Conservation (phyloP, 1,284 basidiomycete species). For the Cutaneotrichosporon cavernicola region DNA sequence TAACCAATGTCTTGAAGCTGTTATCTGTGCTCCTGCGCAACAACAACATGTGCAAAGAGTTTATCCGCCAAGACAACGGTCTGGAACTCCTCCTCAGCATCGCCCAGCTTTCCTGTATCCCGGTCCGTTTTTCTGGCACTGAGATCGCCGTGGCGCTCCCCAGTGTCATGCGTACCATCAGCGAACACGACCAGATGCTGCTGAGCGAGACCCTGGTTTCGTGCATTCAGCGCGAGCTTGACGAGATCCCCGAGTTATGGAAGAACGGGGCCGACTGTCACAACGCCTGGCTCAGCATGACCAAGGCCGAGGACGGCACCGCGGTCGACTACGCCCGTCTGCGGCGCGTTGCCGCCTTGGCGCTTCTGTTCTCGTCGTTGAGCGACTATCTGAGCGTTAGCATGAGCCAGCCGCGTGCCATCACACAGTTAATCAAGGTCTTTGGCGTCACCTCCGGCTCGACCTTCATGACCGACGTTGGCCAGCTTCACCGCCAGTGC, state of each 20-base stretch:
- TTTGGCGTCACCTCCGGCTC: conserved; percentile 66
- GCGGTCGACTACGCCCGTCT: conserved; percentile 17
- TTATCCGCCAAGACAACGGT: conserved; percentile 66
- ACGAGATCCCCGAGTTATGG: conserved; percentile 73
- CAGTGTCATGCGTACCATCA: conserved; percentile 81
- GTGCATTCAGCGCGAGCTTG: conserved; percentile 69
- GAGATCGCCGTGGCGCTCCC: conserved; percentile 76
- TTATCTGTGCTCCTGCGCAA: conserved; percentile 20
- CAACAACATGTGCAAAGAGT: conserved; percentile 75
- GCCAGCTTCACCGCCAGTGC: conserved; percentile 77
- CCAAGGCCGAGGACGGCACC: conserved; percentile 20
- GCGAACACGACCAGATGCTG: conserved; percentile 76
- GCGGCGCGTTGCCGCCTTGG: conserved; percentile 57
- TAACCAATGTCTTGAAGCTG: conserved; percentile 34
- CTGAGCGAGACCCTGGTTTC: conserved; percentile 71
- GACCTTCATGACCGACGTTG: conserved; percentile 71
- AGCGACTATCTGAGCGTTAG: conserved; percentile 72
- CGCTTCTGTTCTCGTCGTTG: conserved; percentile 55
- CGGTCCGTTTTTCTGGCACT: conserved; percentile 85
- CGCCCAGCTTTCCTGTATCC: conserved; percentile 79
- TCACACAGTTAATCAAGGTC: conserved; percentile 71
- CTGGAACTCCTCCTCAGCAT: conserved; percentile 73
- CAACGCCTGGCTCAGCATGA: conserved; percentile 59
- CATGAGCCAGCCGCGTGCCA: conserved; percentile 58
- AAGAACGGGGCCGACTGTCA: conserved; percentile 53